phyloP scores from a whole-genome alignment of 2,329 filamentous ascomycete species.

The Colletotrichum caudatum region DNA sequence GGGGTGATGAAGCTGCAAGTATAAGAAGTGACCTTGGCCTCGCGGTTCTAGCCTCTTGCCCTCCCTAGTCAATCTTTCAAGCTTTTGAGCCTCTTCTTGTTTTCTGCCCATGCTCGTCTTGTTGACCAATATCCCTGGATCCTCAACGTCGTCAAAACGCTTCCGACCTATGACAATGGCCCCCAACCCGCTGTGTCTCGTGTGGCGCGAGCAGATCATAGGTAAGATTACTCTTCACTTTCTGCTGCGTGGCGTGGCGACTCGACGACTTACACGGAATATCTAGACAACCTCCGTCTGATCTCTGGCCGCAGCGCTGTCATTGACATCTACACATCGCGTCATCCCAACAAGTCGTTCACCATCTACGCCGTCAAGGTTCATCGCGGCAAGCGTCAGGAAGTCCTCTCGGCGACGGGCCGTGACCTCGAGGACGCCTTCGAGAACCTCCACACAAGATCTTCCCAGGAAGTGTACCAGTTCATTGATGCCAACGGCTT shows the following conservation, averaged over 20 bases:
- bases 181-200: slow-evolving; percentile 31
- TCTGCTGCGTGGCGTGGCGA: neutral
- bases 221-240: slow-evolving; percentile 1
- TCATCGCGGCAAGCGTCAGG: slow-evolving; percentile 80
- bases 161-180: slow-evolving; percentile 18
- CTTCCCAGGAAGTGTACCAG: slow-evolving; percentile 51
- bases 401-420: slow-evolving; percentile 50
- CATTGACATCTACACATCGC: slow-evolving; percentile 35
- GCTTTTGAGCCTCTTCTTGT: neutral
- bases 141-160: slow-evolving; percentile 6
- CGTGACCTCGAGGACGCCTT: slow-evolving; percentile 50
- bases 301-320: slow-evolving; percentile 34
- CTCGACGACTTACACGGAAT: slow-evolving; percentile 7
- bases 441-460: slow-evolving; percentile 53
- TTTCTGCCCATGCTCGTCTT: slow-evolving; percentile 27
- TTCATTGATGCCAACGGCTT: slow-evolving; percentile 52
- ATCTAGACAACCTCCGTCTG: slow-evolving; percentile 31
- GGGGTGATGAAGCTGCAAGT: neutral
- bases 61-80: neutral
- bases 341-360: slow-evolving; percentile 34
- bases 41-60: too few species aligned
- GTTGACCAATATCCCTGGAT: neutral
- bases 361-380: slow-evolving; percentile 79
- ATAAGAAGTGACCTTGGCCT: slow-evolving; percentile 21
- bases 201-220: slow-evolving; percentile 38